Conservation (phyloP, 495 filamentous ascomycete genomes). For the Platismatia glauca region DNA sequence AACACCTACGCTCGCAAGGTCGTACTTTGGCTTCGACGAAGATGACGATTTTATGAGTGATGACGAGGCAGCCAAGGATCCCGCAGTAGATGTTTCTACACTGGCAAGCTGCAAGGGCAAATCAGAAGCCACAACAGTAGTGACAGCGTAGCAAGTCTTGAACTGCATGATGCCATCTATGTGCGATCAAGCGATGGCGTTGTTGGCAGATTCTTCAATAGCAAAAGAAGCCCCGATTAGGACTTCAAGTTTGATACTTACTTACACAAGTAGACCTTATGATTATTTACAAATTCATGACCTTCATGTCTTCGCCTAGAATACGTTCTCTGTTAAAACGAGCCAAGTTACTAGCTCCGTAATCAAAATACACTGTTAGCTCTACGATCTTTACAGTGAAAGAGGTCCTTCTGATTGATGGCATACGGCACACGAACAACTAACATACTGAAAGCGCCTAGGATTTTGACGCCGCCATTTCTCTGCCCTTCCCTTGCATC, state of each 20-base stretch:
- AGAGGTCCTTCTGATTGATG: neutral
- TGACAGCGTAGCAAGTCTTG: neutral
- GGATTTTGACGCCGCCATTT: neutral
- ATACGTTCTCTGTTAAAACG: too few species aligned
- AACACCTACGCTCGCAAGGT: constrained; percentile 31
- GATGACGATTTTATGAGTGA: constrained; percentile 85
- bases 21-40: constrained; percentile 80
- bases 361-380: neutral
- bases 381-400: neutral
- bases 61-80: constrained; percentile 53
- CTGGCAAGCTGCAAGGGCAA: neutral
- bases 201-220: neutral
- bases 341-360: constrained; percentile 7
- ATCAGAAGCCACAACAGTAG: too few species aligned
- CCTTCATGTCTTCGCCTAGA: too few species aligned
- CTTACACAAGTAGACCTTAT: too few species aligned
- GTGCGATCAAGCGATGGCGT: constrained; percentile 4
- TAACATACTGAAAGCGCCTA: neutral
- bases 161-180: neutral
- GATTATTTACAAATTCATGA: too few species aligned
- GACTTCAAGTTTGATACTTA: too few species aligned
- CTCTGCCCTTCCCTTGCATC: neutral
- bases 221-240: neutral
- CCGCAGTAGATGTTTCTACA: neutral
- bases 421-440: neutral